Evolutionary conservation across 345 rosid genomes (phyloP), one percentile per base, ranked within the genome.

Genomic region (Nasturtium officinale): DNA sequence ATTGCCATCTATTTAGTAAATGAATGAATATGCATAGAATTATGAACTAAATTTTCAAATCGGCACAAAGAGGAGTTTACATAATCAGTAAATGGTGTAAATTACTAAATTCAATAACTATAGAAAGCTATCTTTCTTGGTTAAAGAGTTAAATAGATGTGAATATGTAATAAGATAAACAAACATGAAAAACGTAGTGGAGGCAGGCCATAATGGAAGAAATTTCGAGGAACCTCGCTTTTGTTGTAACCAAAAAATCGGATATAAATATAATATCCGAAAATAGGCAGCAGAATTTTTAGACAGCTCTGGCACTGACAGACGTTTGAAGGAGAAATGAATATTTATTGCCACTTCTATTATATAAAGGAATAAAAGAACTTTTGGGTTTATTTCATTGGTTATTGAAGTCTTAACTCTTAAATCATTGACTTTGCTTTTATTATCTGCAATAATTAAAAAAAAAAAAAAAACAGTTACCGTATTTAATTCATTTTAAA

Each of bases 151-250:
- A 54, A 2, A 17, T 18, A 25, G 23, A 12, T 7, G 38, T 26
- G 43, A 23, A 71, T 35, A 35, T 23, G 52, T 16, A 48, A 61
- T 5, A 38, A 51, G 25, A 32, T 16, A 61, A 52, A 28, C 3
- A 61, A 52, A 28, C 2, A 54, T 28, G 5, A 3, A 56, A 33
- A 43, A 20, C 52, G 43, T 74, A 59, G 73, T 67, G 73, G 61
- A 59, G 59, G 66, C 32, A 48, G 38, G 20, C 72, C 55, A 74
- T 47, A 46, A 37, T 37, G 73, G 61, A 60, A 58, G 78, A 75
- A 75, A 67, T 62, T 75, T 75, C 73, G 18, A 50, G 68, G 78
- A 75, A 67, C 28, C 45, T 65, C 25, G 6, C 61, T 59, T 59
- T 56, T 50, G 51, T 37, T 47, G 33, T 46, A 55, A 65, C 38